Conservation (phyloP, 495 filamentous ascomycete genomes). For the Penicillium taxi region DNA sequence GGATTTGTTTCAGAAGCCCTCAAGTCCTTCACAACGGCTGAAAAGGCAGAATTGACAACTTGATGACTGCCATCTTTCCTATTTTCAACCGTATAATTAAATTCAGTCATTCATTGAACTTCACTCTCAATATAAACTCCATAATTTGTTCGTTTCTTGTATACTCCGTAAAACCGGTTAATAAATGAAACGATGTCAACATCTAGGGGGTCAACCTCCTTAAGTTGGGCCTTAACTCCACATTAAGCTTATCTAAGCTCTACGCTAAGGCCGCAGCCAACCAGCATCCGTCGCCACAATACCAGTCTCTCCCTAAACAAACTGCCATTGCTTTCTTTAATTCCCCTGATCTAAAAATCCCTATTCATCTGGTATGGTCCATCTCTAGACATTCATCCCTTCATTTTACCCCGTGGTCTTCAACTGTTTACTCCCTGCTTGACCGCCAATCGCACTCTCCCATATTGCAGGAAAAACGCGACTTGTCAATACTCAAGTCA, state of each 20-base stretch:
- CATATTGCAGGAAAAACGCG: not conserved
- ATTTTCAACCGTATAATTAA: too few species aligned
- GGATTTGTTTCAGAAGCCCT: too few species aligned
- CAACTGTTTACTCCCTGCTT: not conserved
- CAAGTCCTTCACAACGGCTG: too few species aligned
- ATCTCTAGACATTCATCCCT: not conserved
- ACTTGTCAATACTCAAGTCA: not conserved
- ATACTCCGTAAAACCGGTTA: too few species aligned
- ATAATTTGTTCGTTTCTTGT: too few species aligned
- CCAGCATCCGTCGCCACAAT: constrained; percentile 14
- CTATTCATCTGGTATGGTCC: not conserved
- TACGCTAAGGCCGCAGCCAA: constrained; percentile 10
- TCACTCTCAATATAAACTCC: too few species aligned
- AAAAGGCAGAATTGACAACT: too few species aligned
- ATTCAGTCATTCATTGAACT: too few species aligned
- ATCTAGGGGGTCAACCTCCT: too few species aligned
- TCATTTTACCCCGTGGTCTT: not conserved
- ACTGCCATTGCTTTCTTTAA: constrained; percentile 2
- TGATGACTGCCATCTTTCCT: too few species aligned
- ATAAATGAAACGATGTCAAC: too few species aligned
- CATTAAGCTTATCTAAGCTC: constrained; percentile 12
- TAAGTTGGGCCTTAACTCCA: too few species aligned
- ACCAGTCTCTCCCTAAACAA: constrained; percentile 19
- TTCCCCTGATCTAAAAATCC: not conserved
- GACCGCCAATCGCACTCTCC: not conserved